Percentiles rank a stretch among this genome's conserved stretches.
These are phyloP conservation scores for Phylloporus rhodoxanthus DNA, from an alignment of 768 basidiomycete species.

Conservation along the genomic window DNA sequence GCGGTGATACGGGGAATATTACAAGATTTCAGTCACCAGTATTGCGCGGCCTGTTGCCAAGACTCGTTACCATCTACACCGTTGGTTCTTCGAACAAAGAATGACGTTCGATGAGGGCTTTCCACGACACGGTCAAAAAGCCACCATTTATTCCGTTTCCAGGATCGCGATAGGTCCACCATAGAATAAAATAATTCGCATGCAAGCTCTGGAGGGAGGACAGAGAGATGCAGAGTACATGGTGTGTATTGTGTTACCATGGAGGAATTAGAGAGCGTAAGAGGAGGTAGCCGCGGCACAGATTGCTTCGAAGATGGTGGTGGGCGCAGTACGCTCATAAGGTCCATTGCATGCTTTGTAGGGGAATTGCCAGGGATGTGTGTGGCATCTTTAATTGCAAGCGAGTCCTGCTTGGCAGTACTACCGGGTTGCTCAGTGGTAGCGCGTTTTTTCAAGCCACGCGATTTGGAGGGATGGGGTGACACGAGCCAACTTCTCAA, in stretches of 20 bases:
- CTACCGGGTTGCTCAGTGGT: background rate
- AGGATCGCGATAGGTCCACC: conserved; percentile 53
- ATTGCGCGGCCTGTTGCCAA: conserved; percentile 71
- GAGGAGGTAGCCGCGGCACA: conserved; percentile 43
- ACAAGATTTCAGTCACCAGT: conserved; percentile 45
- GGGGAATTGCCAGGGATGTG: conserved; percentile 12
- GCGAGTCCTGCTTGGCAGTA: background rate
- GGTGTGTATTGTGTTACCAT: conserved; percentile 67
- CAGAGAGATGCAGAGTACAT: conserved; percentile 64
- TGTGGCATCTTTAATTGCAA: conserved; percentile 16
- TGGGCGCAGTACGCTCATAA: conserved; percentile 54
- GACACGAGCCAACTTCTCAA: conserved; percentile 52
- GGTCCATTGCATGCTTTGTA: conserved; percentile 35
- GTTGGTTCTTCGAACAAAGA: conserved; percentile 55
- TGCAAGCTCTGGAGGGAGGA: conserved; percentile 71
- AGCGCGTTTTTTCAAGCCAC: conserved; percentile 15
- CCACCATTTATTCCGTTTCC: conserved; percentile 81
- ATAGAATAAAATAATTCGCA: conserved; percentile 70
- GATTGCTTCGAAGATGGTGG: conserved; percentile 36
- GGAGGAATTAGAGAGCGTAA: conserved; percentile 55
- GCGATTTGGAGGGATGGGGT: conserved; percentile 18
- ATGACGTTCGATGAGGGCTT: conserved; percentile 78
- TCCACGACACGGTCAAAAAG: conserved; percentile 77
- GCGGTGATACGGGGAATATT: background rate
- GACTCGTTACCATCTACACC: conserved; percentile 40